Base-by-base conservation (phyloP, 257 asterid genomes). In the Solanum rostratum region DNA sequence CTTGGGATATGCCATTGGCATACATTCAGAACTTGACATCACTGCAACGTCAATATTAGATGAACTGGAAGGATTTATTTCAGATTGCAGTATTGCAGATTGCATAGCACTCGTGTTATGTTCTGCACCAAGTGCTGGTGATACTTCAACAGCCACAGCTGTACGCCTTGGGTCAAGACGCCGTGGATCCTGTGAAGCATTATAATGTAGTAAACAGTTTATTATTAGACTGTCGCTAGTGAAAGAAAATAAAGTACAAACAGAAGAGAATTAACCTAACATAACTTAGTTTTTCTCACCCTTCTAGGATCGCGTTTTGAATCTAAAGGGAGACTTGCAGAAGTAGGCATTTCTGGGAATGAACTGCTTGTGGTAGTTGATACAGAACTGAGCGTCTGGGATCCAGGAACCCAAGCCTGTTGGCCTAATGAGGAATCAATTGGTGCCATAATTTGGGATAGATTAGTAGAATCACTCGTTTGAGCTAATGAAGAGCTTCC, bases 261-360 rank as follows among this genome's bases (percentile, higher is more conserved):
- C 30, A 81, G 46, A 24, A 54, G 54, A 49, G 24, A 15, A 79
- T 62, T 53, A 57, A 81, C 24, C 5, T 50, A 45, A 69, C 39
- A 57, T 66, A 53, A 30, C 57, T 30, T 37, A 63, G 83, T 43
- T 74, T 90, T 65, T 79, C 90, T 88, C 92, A 97, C 99, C 97
- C 99, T 94, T 86, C 98, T 93, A 84, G 98, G 99, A 92, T 97
- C 99, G 84, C 98, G 98, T 86, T 91, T 97, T 66, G 95, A 84
- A 88, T 97, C 99, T 45, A 88, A 69, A 60, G 91, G 87, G 50
- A 85, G 90, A 91, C 88, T 90, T 81, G 88, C 78, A 68, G 94
- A 86, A 87, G 92, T 81, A 46, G 94, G 80, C 46, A 79, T 62
- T 86, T 96, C 99, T 49, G 89, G 78, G 41, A 87, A 85, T 24